Base-by-base conservation (phyloP, 768 basidiomycete species). In the Suillus spraguei region DNA sequence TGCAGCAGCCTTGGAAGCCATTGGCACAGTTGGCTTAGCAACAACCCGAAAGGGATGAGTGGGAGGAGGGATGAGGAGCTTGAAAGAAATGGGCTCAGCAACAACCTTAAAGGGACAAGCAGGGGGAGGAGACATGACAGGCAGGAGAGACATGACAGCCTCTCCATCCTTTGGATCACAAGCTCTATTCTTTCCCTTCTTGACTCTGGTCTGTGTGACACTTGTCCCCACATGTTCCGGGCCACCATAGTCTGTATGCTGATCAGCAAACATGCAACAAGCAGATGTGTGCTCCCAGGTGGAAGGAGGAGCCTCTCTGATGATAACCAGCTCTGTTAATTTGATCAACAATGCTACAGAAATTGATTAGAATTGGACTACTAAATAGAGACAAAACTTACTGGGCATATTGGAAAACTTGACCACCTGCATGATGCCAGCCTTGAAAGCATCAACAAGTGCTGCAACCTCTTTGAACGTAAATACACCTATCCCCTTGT, bases 121-220 rank as follows among this genome's bases (percentile, higher is more conserved):
- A 53, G 52, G 52, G 7, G 52, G 52, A 33, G 52, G 52, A 53
- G 32, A 35, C 52, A 53, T n/a, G n/a, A n/a, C n/a, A n/a, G n/a
- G n/a, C n/a, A n/a, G n/a, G n/a, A n/a, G n/a, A n/a, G n/a, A n/a
- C n/a, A n/a, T 33, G 33, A 53, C 52, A 0, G 5, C 10, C 20
- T 53, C 32, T 49, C 3, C 3, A 3, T 49, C 5, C 24, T 49
- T 5, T 2, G 14, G 14, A 49, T 49, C 24, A 16, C 14, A 6
- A 49, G 47, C 47, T 49, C 3, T 24, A 6, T 49, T 16, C 47
- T 24, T 49, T 49, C 14, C 20, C 20, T 53, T 53, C 20, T 33
- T 53, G 20, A 53, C 20, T 33, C 52, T 53, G 33, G 52, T 53
- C 52, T 33, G 33, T 35, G 52, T 10, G 6, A 7, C 17, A 13